Evolutionary conservation across 148 eudicot species (phyloP).

Genomic region (Spergularia bocconei): DNA sequence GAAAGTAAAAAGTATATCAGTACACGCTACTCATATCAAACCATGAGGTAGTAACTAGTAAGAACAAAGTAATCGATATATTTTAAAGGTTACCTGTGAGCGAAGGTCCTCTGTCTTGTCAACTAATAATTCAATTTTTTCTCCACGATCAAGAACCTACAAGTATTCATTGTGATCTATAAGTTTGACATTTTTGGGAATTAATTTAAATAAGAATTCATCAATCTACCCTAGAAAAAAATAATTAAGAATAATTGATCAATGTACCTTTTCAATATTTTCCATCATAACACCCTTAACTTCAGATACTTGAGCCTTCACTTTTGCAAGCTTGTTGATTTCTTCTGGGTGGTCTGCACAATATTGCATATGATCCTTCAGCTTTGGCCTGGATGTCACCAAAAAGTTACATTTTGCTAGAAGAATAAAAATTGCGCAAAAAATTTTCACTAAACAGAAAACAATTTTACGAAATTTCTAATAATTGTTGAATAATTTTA

Average conservation of each 20-base stretch:
- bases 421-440: not conserved
- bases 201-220: too few species aligned
- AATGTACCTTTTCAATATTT: constrained; percentile 23
- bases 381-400: constrained; percentile 18
- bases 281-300: constrained; percentile 30
- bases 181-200: not conserved
- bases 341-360: constrained; percentile 24
- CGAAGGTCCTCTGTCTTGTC: constrained; percentile 36
- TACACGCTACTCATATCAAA: not conserved
- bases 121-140: constrained; percentile 34
- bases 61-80: too few species aligned
- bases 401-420: not conserved
- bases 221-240: too few species aligned
- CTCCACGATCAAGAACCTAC: constrained; percentile 40
- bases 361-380: constrained; percentile 33
- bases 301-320: constrained; percentile 30
- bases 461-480: too few species aligned
- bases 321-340: constrained; percentile 24
- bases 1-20: not conserved
- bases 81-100: constrained; percentile 23
- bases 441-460: too few species aligned
- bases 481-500: too few species aligned
- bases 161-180: not conserved
- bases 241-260: not conserved
- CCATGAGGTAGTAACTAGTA: too few species aligned